Base-by-base conservation (phyloP, 768 basidiomycete genomes). In the Phanerochaete sordida region DNA sequence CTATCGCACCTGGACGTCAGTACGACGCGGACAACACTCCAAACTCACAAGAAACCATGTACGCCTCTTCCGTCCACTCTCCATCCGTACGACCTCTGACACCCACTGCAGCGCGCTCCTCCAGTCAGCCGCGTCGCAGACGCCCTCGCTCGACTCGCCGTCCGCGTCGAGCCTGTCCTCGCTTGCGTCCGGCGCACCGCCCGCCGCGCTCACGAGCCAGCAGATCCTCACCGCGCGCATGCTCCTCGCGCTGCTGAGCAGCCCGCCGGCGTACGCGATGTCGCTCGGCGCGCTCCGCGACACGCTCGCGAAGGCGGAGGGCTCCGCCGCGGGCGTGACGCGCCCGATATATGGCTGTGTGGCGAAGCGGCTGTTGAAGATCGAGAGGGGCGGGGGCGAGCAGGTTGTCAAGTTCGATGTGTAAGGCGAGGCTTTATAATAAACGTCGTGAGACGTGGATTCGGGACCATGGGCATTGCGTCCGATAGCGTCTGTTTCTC, bases 361-460 rank as follows among this genome's bases (percentile, higher is more conserved):
- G n/a, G 91, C 88, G 16, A 93, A 92, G 74, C 78, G 88, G 62
- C 73, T 93, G 54, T 69, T 93, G 61, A 88, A 83, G 72, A 90
- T 92, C 64, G 90, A 92, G 54, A 77, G 91, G 45, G 83, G 88
- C 21, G 81, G 84, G 4, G 81, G 89, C 33, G 89, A 90, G 68
- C 90, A 93, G 69, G 77, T 85, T 7, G 88, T 92, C 26, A 82
- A 81, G 62, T 93, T 91, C 69, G 86, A 90, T 69, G 65, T 82
- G 47, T 86, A 59, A 65, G 7, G 27, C 12, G 44, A 35, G 33
- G 33, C 13, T 7, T 35, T 35, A 6, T 35, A 6, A 7, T 13
- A 7, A 6, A 13, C 33, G 13, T 13, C 33, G 33, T 13, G 33
- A 35, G 33, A 35, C 13, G 33, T 6, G 7, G 13, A 13, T 9